Base-by-base conservation (phyloP, 1,284 basidiomycete genomes). In the Trametes pubescens region DNA sequence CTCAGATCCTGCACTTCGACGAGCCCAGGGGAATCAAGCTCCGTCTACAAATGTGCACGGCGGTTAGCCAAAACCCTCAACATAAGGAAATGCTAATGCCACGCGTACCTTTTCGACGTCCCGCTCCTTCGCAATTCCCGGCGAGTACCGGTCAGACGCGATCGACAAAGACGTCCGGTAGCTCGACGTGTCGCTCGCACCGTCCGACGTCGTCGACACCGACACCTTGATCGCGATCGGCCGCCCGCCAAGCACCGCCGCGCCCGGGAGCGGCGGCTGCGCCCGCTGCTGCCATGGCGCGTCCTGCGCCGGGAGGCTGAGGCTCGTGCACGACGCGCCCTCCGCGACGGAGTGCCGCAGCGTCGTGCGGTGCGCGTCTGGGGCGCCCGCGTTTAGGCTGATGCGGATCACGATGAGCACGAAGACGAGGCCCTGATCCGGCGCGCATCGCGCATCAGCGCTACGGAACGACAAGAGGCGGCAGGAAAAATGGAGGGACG, bases 201-300 rank as follows among this genome's bases (percentile, higher is more conserved):
- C 48, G 34, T 65, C 64, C 2, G 64, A 64, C 29, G 59, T 65
- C 13, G 54, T 61, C 46, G 64, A 64, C 6, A 68, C 62, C 0
- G 67, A 68, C 35, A 68, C 67, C 29, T 65, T 60, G 52, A 68
- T 68, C 21, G 67, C 59, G 51, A 68, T 65, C 2, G 64, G 67
- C 6, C 52, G 40, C 46, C 53, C 29, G 8, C 29, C 44, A 5
- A 32, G 32, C 32, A 24, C 16, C 11, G 51, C 51, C 18, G 51
- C 47, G 21, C 18, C 18, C 3, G 32, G 40, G 21, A 14, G 22
- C 22, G 40, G 52, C 4, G 24, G 22, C 22, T 54, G 52, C 4
- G 37, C 11, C 8, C 51, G 21, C 32, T 37, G 29, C 29, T 3
- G 29, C 29, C 29, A 24, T 4, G 44, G 51, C 32, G 21, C n/a